Conservation (phyloP, 2,329 filamentous ascomycete genomes). For the Orbilia quercus region DNA sequence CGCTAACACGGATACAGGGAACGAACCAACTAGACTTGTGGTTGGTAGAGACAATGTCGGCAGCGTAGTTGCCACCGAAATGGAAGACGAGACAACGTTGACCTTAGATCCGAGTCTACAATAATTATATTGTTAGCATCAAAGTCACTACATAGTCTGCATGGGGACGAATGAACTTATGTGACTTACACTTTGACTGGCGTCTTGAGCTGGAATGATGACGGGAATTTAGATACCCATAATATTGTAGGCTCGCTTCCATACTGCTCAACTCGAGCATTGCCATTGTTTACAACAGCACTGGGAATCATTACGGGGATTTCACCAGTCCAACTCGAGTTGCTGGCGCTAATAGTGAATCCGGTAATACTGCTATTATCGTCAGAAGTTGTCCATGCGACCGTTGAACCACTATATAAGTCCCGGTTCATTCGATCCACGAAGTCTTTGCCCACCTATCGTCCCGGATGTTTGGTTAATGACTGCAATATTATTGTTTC, state of each 20-base stretch:
- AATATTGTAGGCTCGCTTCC: constrained; percentile 68
- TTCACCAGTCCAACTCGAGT: constrained; percentile 64
- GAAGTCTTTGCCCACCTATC: constrained; percentile 22
- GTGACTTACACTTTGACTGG: constrained; percentile 36
- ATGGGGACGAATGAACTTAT: neutral
- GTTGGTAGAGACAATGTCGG: constrained; percentile 27
- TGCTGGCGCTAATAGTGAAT: constrained; percentile 28
- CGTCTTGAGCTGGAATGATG: constrained; percentile 16
- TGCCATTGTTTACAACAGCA: constrained; percentile 64
- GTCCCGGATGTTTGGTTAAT: no score
- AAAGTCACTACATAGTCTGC: neutral
- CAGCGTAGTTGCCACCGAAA: constrained; percentile 28
- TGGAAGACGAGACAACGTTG: constrained; percentile 12
- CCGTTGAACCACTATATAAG: constrained; percentile 28
- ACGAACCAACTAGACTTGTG: constrained; percentile 30
- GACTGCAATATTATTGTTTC: neutral
- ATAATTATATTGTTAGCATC: neutral
- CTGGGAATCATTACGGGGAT: constrained; percentile 70
- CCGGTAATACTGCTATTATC: constrained; percentile 60
- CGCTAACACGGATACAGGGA: constrained; percentile 36
- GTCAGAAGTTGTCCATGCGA: constrained; percentile 60
- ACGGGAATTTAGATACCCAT: constrained; percentile 63
- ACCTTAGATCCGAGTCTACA: constrained; percentile 33
- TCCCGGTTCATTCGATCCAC: constrained; percentile 45
- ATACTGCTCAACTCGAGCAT: constrained; percentile 67